Evolutionary conservation across 2,329 filamentous ascomycete genomes (phyloP), one percentile per base, ranked within the genome.

Genomic region (Fusarium heterosporum): DNA sequence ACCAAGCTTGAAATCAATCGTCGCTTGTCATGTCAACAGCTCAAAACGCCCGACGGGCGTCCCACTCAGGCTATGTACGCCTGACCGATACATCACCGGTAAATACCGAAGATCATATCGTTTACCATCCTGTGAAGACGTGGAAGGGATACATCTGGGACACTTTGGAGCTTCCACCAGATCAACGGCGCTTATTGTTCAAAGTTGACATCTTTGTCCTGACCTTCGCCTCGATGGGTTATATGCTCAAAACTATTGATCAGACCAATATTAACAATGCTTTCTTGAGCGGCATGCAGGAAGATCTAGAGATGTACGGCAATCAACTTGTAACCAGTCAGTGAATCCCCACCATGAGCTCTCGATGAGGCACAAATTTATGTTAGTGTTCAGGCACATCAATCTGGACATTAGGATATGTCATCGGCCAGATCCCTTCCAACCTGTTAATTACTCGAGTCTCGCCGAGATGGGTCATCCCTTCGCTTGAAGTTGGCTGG

Each of bases 111-210:
- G 3, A 53, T 22, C 50, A 53, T 22, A n/a, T 38, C 28, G 22
- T 53, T 29, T 53, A 47, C 14, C 40, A 53, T 10, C 25, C 50
- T 28, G 22, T 47, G 13, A 47, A 38, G 16, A 53, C 50, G 2
- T 53, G 40, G 50, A 53, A 53, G 36, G 50, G 50, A 6, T 53
- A 53, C 8, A 47, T 53, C 17, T 53, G 50, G 50, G 50, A 53
- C 22, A 47, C 41, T 2, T 53, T 29, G 50, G 50, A 53, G 0
- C 41, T 53, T 3, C 40, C 50, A 1, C 16, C 17, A 4, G 50
- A 53, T n/a, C 50, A 53, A 8, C 43, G 50, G 14, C 50, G 41
- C 4, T 29, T 53, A 5, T n/a, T 53, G 1, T 47, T 47, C 13
- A 53, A 47, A 26, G 41, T 53, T 4, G 50, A 53, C 6, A 22